These are phyloP conservation scores for Colletotrichum musicola DNA, from an alignment of 2,329 filamentous ascomycete genomes.

Conservation along the genomic window DNA sequence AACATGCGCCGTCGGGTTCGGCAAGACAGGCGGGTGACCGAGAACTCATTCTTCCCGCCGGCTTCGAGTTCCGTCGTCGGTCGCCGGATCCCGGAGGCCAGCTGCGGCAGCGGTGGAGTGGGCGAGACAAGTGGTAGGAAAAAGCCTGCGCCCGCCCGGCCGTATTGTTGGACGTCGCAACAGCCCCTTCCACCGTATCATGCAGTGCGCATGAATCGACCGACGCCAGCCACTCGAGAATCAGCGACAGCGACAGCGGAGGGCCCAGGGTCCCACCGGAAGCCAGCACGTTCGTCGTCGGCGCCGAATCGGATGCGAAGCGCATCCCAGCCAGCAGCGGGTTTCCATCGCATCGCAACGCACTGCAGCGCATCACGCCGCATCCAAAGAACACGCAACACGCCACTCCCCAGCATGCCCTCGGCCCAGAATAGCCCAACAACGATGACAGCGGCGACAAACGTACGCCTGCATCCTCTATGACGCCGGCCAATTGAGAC, in stretches of 20 bases:
- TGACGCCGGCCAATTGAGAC: conserved; percentile 1
- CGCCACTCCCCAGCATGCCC: not conserved
- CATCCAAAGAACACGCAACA: not conserved
- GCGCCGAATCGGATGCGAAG: conserved; percentile 33
- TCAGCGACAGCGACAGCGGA: conserved; percentile 21
- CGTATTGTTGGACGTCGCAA: not conserved
- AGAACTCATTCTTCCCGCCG: too few species aligned
- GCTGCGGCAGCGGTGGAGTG: not conserved
- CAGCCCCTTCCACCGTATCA: too few species aligned
- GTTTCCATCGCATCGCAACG: conserved; percentile 15
- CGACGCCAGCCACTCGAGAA: too few species aligned
- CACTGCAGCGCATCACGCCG: conserved; percentile 5
- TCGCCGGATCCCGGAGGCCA: not conserved
- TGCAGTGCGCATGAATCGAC: too few species aligned
- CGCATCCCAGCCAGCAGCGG: conserved; percentile 3
- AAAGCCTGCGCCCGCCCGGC: not conserved
- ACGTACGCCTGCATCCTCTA: not conserved
- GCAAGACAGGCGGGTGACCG: too few species aligned
- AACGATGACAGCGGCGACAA: not conserved
- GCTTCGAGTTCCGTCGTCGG: not conserved
- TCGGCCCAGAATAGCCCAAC: not conserved
- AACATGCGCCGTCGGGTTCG: too few species aligned
- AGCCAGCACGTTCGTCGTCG: not conserved
- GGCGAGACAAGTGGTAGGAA: not conserved
- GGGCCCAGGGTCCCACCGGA: not conserved